Percentiles rank a stretch among this genome's conserved stretches.
phyloP scores from a whole-genome alignment of 2,329 filamentous ascomycete genomes.

The Pestalotiopsis sp. region DNA sequence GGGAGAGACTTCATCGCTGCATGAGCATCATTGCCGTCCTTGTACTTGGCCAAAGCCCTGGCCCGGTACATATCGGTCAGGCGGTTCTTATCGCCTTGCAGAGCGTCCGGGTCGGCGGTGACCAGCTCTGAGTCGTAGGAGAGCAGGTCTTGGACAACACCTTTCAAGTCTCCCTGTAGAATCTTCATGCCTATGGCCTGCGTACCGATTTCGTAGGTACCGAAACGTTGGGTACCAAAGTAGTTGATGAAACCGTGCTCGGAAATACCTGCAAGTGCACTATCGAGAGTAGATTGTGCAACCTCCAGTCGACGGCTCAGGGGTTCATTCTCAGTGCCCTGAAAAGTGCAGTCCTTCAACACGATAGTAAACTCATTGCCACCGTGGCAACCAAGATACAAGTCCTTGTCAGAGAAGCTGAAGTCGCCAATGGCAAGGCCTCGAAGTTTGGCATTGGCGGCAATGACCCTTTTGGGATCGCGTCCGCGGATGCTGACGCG shows the following conservation, averaged over 20 bases:
- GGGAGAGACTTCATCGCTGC: constrained; percentile 73
- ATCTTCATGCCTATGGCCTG: constrained; percentile 85
- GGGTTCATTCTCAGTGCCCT: constrained; percentile 43
- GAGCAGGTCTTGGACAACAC: constrained; percentile 78
- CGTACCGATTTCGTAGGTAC: constrained; percentile 83
- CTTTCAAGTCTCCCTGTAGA: constrained; percentile 78
- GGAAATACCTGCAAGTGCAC: constrained; percentile 68
- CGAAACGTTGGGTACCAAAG: constrained; percentile 96
- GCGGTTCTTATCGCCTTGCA: constrained; percentile 51
- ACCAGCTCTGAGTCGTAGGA: constrained; percentile 68
- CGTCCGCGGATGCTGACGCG: constrained; percentile 67
- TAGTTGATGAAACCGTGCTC: constrained; percentile 93
- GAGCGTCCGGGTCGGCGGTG: constrained; percentile 39
- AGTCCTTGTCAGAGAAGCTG: constrained; percentile 69
- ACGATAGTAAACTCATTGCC: constrained; percentile 96
- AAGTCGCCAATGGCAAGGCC: constrained; percentile 78
- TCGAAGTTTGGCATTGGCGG: constrained; percentile 63
- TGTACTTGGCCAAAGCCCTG: constrained; percentile 76
- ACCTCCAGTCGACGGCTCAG: constrained; percentile 50
- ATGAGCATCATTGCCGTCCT: constrained; percentile 58
- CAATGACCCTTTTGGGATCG: constrained; percentile 62
- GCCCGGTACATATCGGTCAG: constrained; percentile 81
- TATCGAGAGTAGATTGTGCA: constrained; percentile 52
- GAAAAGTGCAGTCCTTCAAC: constrained; percentile 79
- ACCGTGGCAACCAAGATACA: constrained; percentile 80